Percentiles rank a stretch among this genome's conserved stretches.
phyloP scores from a whole-genome alignment of 805 yeast genomes.

The Spathaspora passalidarum region DNA sequence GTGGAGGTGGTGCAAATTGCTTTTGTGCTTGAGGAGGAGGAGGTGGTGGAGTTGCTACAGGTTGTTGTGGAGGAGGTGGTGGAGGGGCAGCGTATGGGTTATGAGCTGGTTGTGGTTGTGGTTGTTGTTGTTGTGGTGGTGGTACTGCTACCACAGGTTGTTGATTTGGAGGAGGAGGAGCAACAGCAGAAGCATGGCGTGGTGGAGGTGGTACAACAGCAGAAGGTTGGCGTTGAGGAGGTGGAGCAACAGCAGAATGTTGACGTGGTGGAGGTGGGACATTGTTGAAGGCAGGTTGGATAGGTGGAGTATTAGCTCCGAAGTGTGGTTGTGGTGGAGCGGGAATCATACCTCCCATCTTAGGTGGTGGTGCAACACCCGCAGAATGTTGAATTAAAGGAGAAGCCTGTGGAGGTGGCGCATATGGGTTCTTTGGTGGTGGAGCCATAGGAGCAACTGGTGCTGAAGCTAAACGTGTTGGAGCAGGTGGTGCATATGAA shows the following conservation, averaged over 20 bases:
- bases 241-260: slow-evolving; percentile 7
- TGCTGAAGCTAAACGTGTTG: slow-evolving; percentile 2
- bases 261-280: slow-evolving; percentile 10
- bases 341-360: slow-evolving; percentile 18
- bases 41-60: background rate
- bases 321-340: slow-evolving; percentile 14
- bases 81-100: background rate
- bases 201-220: slow-evolving; percentile 13
- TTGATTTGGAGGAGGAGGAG: slow-evolving; percentile 3
- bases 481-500: slow-evolving; percentile 18
- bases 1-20: slow-evolving; percentile 1
- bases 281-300: slow-evolving; percentile 3
- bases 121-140: too few species aligned
- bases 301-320: background rate
- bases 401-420: slow-evolving; percentile 18
- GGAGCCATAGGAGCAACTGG: background rate
- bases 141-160: slow-evolving; percentile 5
- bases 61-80: background rate
- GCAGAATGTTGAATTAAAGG: slow-evolving; percentile 14
- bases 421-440: slow-evolving; percentile 32
- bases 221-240: slow-evolving; percentile 20
- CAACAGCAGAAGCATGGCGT: slow-evolving; percentile 18
- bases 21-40: background rate
- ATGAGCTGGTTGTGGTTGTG: background rate
- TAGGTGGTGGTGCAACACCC: slow-evolving; percentile 13